Percentiles rank a stretch among this genome's conserved stretches.
phyloP scores from a whole-genome alignment of 108 stramenopile genomes.

The Skeletonema marinoi region DNA sequence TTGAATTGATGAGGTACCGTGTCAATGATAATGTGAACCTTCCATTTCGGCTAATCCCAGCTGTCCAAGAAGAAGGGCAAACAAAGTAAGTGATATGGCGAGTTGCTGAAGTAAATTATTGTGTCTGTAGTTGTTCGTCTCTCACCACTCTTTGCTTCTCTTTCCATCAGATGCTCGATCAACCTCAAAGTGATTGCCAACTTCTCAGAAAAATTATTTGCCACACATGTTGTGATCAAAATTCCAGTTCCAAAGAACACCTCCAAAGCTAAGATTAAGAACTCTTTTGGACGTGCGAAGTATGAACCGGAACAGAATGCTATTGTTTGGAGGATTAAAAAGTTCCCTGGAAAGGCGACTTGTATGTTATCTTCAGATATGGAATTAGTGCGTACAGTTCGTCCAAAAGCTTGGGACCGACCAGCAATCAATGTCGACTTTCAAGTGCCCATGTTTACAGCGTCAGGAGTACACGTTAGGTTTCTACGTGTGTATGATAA shows the following conservation, averaged over 20 bases:
- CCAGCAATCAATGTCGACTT: conserved; percentile 98
- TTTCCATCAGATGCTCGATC: conserved; percentile 77
- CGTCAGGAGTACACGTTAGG: conserved; percentile 97
- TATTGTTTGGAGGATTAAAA: conserved; percentile 97
- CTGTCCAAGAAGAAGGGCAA: conserved; percentile 94
- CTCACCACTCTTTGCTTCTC: not conserved
- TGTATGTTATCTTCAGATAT: conserved; percentile 94
- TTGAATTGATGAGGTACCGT: conserved; percentile 98
- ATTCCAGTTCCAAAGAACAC: conserved; percentile 98
- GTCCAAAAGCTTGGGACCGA: conserved; percentile 94
- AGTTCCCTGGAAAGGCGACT: conserved; percentile 94
- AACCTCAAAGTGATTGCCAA: conserved; percentile 94
- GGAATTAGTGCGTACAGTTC: conserved; percentile 92
- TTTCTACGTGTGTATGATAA: conserved; percentile 98
- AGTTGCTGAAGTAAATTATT: not conserved
- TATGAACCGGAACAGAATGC: conserved; percentile 98
- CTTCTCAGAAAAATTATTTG: conserved; percentile 93
- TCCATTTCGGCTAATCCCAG: conserved; percentile 95
- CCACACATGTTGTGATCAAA: conserved; percentile 95
- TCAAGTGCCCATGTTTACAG: conserved; percentile 98
- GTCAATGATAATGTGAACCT: conserved; percentile 96
- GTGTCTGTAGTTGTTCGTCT: not conserved
- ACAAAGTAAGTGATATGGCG: conserved; percentile 74
- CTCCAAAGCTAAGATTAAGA: conserved; percentile 92
- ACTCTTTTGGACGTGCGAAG: conserved; percentile 92